Conservation (phyloP, 1,139 yeast genomes). For the Pichia sp. region DNA sequence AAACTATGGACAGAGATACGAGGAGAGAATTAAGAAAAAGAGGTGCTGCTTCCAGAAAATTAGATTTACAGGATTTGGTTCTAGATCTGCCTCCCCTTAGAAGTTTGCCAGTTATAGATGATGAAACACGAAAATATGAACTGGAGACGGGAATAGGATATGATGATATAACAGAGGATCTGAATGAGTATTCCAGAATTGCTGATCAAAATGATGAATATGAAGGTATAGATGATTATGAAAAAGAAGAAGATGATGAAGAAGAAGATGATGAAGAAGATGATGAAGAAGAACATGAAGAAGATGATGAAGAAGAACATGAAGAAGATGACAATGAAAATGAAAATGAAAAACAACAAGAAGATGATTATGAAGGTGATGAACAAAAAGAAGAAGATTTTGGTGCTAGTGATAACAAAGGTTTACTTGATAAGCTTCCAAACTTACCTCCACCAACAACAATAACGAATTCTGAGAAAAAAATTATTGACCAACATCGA, state of each 20-base stretch:
- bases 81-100: constrained; percentile 17
- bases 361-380: too few relatives aligned
- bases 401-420: too few relatives aligned
- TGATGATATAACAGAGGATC: too few relatives aligned
- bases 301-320: background rate
- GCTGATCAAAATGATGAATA: background rate
- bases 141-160: too few relatives aligned
- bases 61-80: constrained; percentile 22
- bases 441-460: background rate
- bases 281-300: too few relatives aligned
- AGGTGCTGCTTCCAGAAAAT: constrained; percentile 24
- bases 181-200: too few relatives aligned
- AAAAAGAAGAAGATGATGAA: background rate
- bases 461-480: constrained; percentile 4
- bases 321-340: too few relatives aligned
- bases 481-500: constrained; percentile 10
- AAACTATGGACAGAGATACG: too few relatives aligned
- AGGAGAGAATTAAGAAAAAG: too few relatives aligned
- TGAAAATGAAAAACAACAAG: too few relatives aligned
- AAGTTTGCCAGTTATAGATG: constrained; percentile 2
- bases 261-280: constrained; percentile 3
- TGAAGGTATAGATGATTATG: background rate
- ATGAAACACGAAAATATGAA: background rate
- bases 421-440: background rate
- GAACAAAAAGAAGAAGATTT: background rate